These are phyloP conservation scores for Mycena floridula DNA, from an alignment of 768 basidiomycete genomes.

Conservation along the genomic window DNA sequence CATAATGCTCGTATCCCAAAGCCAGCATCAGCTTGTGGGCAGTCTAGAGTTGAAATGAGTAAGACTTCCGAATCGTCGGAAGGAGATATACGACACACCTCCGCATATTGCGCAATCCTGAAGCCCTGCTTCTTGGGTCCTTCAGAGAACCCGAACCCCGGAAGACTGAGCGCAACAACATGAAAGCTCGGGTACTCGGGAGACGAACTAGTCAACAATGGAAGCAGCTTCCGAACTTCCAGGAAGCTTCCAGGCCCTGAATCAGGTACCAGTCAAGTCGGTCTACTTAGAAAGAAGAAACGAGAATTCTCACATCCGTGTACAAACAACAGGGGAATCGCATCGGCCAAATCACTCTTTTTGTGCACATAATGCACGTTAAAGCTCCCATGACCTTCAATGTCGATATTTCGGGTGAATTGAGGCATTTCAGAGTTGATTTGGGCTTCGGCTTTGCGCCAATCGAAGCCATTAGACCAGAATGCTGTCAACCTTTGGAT, in stretches of 20 bases:
- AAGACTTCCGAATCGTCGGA: not conserved
- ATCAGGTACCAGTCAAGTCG: not conserved
- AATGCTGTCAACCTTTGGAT: no score
- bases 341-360: constrained; percentile 16
- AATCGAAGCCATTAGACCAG: constrained; percentile 9
- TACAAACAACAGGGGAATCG: constrained; percentile 10
- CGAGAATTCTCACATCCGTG: constrained; percentile 29
- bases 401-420: constrained; percentile 26
- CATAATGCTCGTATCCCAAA: constrained; percentile 29
- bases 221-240: constrained; percentile 36
- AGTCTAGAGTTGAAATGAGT: constrained; percentile 17
- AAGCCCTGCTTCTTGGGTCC: constrained; percentile 37
- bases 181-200: constrained; percentile 36
- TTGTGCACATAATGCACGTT: constrained; percentile 31
- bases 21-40: constrained; percentile 30
- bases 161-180: constrained; percentile 40
- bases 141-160: constrained; percentile 42
- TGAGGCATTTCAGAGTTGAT: constrained; percentile 26
- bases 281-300: not conserved
- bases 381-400: constrained; percentile 23
- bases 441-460: constrained; percentile 13
- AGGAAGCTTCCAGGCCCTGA: constrained; percentile 39
- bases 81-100: no score
- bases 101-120: constrained; percentile 27
- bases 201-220: constrained; percentile 27